Evolutionary conservation across 495 filamentous ascomycete species (phyloP).

Genomic region (Hapsidospora chrysogenum): DNA sequence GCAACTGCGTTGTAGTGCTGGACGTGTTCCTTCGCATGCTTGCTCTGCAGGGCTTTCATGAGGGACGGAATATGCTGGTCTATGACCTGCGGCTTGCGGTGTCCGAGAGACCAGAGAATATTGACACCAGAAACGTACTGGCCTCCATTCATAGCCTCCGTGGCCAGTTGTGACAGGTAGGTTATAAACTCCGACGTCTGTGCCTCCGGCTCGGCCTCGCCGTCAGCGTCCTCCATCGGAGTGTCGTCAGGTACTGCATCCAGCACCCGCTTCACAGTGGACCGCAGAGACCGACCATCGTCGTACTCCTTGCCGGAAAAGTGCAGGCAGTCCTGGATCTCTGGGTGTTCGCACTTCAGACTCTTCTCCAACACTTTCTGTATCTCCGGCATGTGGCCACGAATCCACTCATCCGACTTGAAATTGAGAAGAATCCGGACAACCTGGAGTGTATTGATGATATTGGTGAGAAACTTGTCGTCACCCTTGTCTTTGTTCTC

Average conservation of each 20-base stretch:
- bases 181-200: conserved; percentile 63
- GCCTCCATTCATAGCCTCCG: conserved; percentile 58
- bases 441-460: conserved; percentile 85
- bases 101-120: conserved; percentile 78
- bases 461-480: conserved; percentile 60
- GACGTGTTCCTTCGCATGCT: conserved; percentile 86
- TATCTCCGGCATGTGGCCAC: conserved; percentile 52
- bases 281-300: conserved; percentile 38
- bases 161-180: conserved; percentile 65
- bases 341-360: conserved; percentile 67
- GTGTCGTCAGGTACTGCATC: conserved; percentile 81
- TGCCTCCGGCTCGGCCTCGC: conserved; percentile 57
- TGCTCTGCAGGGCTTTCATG: conserved; percentile 87
- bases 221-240: conserved; percentile 77
- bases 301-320: conserved; percentile 48
- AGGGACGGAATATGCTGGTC: conserved; percentile 74
- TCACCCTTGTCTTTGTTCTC: conserved; percentile 70
- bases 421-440: conserved; percentile 72
- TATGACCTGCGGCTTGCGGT: conserved; percentile 65
- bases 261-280: conserved; percentile 66
- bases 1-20: conserved; percentile 45
- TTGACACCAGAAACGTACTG: conserved; percentile 80
- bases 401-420: conserved; percentile 79
- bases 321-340: conserved; percentile 86
- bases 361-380: conserved; percentile 87